Conservation (phyloP, 768 basidiomycete species). For the Rubroboletus satanas region DNA sequence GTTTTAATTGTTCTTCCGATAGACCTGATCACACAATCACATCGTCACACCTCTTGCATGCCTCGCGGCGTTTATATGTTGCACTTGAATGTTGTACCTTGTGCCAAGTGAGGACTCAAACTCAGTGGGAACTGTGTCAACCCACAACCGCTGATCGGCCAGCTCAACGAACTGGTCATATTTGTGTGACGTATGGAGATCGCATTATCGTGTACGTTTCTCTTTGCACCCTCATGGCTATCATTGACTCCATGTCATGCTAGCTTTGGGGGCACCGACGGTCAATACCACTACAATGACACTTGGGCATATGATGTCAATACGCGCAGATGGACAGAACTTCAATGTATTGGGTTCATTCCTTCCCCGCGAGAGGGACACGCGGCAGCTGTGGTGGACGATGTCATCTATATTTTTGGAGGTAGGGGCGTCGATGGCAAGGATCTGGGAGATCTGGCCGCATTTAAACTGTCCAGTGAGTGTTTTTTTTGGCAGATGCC, state of each 20-base stretch:
- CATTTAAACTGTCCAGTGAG: conserved; percentile 96
- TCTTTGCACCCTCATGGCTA: conserved; percentile 14
- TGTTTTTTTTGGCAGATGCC: conserved; percentile 15
- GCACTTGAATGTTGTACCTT: conserved; percentile 1
- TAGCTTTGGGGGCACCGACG: conserved; percentile 97
- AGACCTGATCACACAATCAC: neutral
- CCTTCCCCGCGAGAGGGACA: conserved; percentile 95
- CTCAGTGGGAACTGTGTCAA: conserved; percentile 80
- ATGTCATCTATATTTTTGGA: conserved; percentile 97
- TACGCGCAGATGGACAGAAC: conserved; percentile 81
- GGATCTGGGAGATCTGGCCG: conserved; percentile 89
- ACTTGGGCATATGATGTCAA: conserved; percentile 91
- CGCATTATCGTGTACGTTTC: conserved; percentile 73
- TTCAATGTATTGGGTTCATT: conserved; percentile 95
- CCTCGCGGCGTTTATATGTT: neutral
- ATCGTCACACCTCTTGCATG: neutral
- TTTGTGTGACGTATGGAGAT: conserved; percentile 78
- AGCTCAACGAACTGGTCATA: conserved; percentile 88
- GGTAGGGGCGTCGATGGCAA: conserved; percentile 96
- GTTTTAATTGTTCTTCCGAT: neutral
- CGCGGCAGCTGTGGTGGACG: conserved; percentile 92
- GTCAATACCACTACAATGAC: conserved; percentile 98
- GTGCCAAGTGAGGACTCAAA: conserved; percentile 64
- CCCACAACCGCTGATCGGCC: conserved; percentile 57
- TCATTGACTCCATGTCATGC: conserved; percentile 12